These are phyloP conservation scores for Luzula sylvatica DNA, from an alignment of 176 grass and related monocot species.

Conservation along the genomic window DNA sequence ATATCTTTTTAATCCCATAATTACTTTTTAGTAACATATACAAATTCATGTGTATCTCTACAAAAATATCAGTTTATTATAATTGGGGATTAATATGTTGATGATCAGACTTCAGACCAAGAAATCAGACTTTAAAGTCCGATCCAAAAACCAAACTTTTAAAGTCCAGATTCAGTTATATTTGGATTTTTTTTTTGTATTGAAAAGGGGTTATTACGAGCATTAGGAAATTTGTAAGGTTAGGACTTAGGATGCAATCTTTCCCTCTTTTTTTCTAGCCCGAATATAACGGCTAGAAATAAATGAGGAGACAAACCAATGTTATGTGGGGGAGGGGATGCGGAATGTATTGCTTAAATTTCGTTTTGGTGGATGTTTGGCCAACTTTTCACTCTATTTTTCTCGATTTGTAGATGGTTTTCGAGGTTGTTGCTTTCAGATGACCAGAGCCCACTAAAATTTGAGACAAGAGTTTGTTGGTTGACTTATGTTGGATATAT, in stretches of 20 bases:
- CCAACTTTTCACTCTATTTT: conserved; percentile 12
- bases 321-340: neutral
- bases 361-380: conserved; percentile 15
- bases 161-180: neutral
- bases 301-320: neutral
- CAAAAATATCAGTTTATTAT: too few relatives aligned
- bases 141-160: neutral
- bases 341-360: neutral
- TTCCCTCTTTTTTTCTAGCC: too few relatives aligned
- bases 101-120: neutral
- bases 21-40: too few relatives aligned
- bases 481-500: too few relatives aligned
- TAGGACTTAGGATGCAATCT: too few relatives aligned
- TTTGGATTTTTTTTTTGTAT: neutral
- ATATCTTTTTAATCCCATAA: too few relatives aligned
- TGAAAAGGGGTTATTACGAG: neutral
- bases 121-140: neutral
- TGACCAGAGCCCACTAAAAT: too few relatives aligned
- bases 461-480: too few relatives aligned
- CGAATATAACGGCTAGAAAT: conserved; percentile 13
- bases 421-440: too few relatives aligned
- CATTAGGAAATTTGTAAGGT: neutral
- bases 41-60: too few relatives aligned
- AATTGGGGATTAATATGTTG: too few relatives aligned
- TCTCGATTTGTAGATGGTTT: too few relatives aligned